These are phyloP conservation scores for Nannizzia gypsea DNA, from an alignment of 2,329 filamentous ascomycete genomes.

Conservation along the genomic window DNA sequence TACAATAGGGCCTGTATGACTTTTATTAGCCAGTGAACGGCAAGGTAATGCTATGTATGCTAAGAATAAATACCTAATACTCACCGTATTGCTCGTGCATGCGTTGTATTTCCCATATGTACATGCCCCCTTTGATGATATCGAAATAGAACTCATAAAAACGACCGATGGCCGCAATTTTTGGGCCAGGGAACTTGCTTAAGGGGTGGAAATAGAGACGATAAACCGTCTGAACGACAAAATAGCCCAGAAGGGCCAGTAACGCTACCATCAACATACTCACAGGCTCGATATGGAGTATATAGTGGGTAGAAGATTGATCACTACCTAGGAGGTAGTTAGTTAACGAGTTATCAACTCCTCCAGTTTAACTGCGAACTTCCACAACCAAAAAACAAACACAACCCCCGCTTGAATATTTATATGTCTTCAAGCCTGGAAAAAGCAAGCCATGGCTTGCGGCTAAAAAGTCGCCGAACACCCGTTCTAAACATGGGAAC, in stretches of 20 bases:
- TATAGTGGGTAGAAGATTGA: neutral
- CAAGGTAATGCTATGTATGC: neutral
- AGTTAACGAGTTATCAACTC: too few relatives aligned
- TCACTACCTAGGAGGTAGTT: too few relatives aligned
- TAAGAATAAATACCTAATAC: neutral
- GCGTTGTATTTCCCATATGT: constrained; percentile 21
- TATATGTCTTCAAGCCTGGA: too few relatives aligned
- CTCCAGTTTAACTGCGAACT: too few relatives aligned
- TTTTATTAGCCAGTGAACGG: neutral
- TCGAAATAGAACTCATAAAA: constrained; percentile 23
- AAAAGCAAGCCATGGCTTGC: too few relatives aligned
- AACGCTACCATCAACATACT: neutral
- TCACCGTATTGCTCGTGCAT: constrained; percentile 25
- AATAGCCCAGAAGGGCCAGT: neutral
- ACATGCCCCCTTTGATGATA: constrained; percentile 18
- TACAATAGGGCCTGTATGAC: constrained; percentile 17
- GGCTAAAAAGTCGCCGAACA: too few relatives aligned
- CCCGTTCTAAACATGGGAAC: too few relatives aligned
- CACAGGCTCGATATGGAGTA: neutral
- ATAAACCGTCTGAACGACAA: constrained; percentile 11
- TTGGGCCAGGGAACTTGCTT: constrained; percentile 20
- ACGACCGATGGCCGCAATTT: constrained; percentile 17
- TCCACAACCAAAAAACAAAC: too few relatives aligned
- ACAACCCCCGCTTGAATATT: too few relatives aligned
- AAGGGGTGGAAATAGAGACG: constrained; percentile 20